Base-by-base conservation (phyloP, 345 rosid genomes). In the Salix purpurea region DNA sequence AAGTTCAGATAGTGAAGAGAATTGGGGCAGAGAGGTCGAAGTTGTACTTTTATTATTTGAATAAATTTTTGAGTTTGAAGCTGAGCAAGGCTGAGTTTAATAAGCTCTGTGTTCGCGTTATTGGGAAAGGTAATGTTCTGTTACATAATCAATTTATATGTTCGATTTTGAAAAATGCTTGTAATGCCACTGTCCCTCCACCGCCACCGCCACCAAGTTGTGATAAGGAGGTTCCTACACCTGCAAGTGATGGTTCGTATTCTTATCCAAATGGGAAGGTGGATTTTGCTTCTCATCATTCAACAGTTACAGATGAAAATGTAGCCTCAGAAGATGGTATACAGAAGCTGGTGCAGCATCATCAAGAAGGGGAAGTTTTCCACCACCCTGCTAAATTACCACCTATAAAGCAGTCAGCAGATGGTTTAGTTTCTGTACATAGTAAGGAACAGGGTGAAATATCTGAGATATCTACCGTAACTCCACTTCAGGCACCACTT, bases 81-180 rank as follows among this genome's bases (percentile, higher is more conserved):
- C 70, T 83, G 50, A 84, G 71, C 65, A 83, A 86, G 70, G 60
- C 67, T 24, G 85, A 83, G 76, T 82, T 81, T 70, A 82, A 86
- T 74, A 82, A 77, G 76, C 69, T 78, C 8, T 86, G 88, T 69
- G 30, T 75, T 50, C 74, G 83, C 16, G 66, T 77, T 70, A 67
- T 86, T 70, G 88, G 88, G 68, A 83, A 80, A 69, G 86, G 83
- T 67, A 83, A 83, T 74, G 69, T 86, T 23, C 72, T 79, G 23
- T 70, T 85, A 19, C 88, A 85, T 75, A 85, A 88, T 78, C 84
- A 88, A 56, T 76, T 88, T 58, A 81, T 88, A 39, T 70, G 76
- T 24, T 79, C 84, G 7, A 82, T 88, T 71, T 77, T 86, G 84
- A 83, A 75, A 70, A 88, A 88, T 78, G 83, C 89, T 69, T 81